Evolutionary conservation across 164 flowering plant genomes (phyloP).

Genomic region (Magnolia officinalis): DNA sequence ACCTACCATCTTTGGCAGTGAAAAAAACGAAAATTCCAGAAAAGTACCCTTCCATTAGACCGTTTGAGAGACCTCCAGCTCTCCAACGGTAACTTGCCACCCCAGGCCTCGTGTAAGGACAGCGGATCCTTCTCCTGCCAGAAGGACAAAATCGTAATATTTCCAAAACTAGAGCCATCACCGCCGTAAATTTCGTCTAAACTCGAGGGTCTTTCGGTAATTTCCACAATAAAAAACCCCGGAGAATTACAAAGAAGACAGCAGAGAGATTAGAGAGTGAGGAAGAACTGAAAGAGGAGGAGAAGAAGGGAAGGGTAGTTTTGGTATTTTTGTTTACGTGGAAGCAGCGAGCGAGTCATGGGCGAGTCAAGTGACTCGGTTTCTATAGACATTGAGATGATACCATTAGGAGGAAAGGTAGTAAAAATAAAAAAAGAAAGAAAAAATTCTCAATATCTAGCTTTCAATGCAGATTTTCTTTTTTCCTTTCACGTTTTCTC

Average conservation of each 20-base stretch:
- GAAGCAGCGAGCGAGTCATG: constrained; percentile 31
- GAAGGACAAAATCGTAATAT: background rate
- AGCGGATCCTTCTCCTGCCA: background rate
- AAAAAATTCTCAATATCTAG: background rate
- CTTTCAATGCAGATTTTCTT: constrained; percentile 13
- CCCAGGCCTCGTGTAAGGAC: background rate
- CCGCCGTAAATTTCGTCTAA: background rate
- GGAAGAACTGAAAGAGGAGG: background rate
- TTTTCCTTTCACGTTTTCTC: background rate
- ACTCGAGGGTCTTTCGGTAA: background rate
- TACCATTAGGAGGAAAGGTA: constrained; percentile 57
- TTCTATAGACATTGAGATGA: constrained; percentile 47
- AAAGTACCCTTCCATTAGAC: background rate
- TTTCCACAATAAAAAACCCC: background rate
- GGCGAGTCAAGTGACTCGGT: constrained; percentile 56
- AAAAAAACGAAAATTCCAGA: background rate
- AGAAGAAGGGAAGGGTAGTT: background rate
- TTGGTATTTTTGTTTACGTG: background rate
- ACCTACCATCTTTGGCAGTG: background rate
- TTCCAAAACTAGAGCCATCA: background rate
- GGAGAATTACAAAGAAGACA: background rate
- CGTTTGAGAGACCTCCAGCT: background rate
- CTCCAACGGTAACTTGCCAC: constrained; percentile 2
- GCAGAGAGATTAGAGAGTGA: background rate
- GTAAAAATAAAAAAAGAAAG: background rate